Percentiles rank a stretch among this genome's conserved stretches.
These are phyloP conservation scores for Barbarea vulgaris DNA, from an alignment of 345 rosid genomes.

Conservation along the genomic window DNA sequence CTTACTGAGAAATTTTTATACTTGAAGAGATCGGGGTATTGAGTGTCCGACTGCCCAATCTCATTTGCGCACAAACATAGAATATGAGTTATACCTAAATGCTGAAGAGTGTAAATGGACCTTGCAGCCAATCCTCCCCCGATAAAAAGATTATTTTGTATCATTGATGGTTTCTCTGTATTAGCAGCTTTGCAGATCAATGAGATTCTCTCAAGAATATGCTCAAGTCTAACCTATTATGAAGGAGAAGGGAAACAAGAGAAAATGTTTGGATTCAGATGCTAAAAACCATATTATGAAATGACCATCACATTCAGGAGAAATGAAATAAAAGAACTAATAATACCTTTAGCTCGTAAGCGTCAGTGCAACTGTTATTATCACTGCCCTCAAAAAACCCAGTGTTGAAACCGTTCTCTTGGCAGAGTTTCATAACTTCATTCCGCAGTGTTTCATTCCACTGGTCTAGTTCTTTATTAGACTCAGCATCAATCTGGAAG, in stretches of 20 bases:
- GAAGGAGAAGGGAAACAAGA: slow-evolving; percentile 11
- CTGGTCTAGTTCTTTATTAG: slow-evolving; percentile 91
- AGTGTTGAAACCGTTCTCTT: slow-evolving; percentile 87
- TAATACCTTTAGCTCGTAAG: slow-evolving; percentile 93
- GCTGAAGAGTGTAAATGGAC: slow-evolving; percentile 80
- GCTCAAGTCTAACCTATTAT: slow-evolving; percentile 92
- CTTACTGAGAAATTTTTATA: slow-evolving; percentile 90
- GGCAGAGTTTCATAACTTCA: slow-evolving; percentile 86
- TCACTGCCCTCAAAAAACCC: slow-evolving; percentile 96
- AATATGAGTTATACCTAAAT: slow-evolving; percentile 75
- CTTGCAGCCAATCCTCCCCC: slow-evolving; percentile 96
- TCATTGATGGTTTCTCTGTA: slow-evolving; percentile 90
- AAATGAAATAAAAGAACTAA: neutral
- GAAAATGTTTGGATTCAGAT: slow-evolving; percentile 7
- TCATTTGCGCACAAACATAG: slow-evolving; percentile 96
- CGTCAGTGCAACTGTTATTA: slow-evolving; percentile 76
- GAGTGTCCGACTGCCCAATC: slow-evolving; percentile 96
- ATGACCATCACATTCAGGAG: neutral
- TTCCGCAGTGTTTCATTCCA: slow-evolving; percentile 94
- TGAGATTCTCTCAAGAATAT: slow-evolving; percentile 93
- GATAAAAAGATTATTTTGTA: slow-evolving; percentile 69
- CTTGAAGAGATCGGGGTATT: slow-evolving; percentile 70
- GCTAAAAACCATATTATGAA: slow-evolving; percentile 5
- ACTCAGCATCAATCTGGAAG: slow-evolving; percentile 78
- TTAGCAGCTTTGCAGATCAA: slow-evolving; percentile 92